Base-by-base conservation (phyloP, 345 rosid species). In the Balakata baccata region DNA sequence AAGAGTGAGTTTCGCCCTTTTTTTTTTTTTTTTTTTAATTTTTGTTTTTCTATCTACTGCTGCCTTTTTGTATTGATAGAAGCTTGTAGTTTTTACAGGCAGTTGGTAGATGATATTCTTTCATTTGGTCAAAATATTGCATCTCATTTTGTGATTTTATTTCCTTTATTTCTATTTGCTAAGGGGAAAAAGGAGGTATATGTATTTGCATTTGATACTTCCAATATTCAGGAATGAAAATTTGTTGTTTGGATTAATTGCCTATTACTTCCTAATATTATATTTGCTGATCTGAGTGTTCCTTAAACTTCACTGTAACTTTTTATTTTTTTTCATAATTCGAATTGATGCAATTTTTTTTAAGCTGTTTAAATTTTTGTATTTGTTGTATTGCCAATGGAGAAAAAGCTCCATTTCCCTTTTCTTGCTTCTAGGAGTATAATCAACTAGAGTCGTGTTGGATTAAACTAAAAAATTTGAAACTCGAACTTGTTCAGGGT, bases 1-100 rank as follows among this genome's bases (percentile, higher is more conserved):
- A 83, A 76, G 84, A 74, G 81, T 81, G 85, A 77, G 73, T 78
- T 78, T 72, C 20, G 63, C n/a, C 69, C 77, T 50, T 78, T 12
- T 3, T 39, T 49, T 49, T 57, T 56, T 68, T 68, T 61, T n/a
- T 22, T 46, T 20, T 25, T 37, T 53, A 57, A 37, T 25, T 64
- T 57, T 72, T 41, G 8, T 18, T 6, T 62, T 41, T 39, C n/a
- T 37, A 64, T 54, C 57, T 7, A 47, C 70, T 53, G 65, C 78
- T 80, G 78, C 70, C 68, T 70, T 63, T 50, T 18, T 78, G 77
- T 76, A 78, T 43, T 47, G 77, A 74, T 80, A 76, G 49, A 72
- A 74, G 74, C 41, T 78, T 74, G 79, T 80, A 78, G 86, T 76
- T 74, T 78, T 65, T 61, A 45, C 39, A 65, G 80, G 77, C 81